phyloP scores from a whole-genome alignment of 495 filamentous ascomycete genomes.

The Opeltia flavorubescens region DNA sequence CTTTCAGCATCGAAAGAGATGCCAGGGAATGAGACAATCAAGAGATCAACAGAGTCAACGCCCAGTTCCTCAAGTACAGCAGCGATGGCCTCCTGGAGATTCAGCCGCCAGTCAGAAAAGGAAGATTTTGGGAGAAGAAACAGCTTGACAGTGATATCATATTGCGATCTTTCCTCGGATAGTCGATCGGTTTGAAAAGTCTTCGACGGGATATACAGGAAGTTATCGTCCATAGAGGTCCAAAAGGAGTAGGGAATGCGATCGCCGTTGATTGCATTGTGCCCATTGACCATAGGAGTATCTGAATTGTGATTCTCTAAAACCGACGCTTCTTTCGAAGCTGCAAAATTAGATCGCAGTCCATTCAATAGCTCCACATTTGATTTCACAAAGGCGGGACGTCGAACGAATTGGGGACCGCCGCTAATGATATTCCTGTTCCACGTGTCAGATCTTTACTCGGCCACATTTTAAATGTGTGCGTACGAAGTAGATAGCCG shows the following conservation, averaged over 20 bases:
- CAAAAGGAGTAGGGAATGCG: slow-evolving; percentile 35
- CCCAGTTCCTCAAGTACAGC: slow-evolving; percentile 67
- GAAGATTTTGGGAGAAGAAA: slow-evolving; percentile 73
- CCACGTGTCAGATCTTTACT: slow-evolving; percentile 11
- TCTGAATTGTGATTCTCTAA: slow-evolving; percentile 13
- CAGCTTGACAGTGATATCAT: slow-evolving; percentile 87
- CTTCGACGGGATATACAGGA: slow-evolving; percentile 63
- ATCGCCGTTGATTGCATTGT: slow-evolving; percentile 14
- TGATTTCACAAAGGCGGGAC: slow-evolving; percentile 57
- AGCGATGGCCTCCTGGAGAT: slow-evolving; percentile 63
- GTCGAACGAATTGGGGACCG: slow-evolving; percentile 67
- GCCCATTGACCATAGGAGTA: slow-evolving; percentile 15
- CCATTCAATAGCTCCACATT: slow-evolving; percentile 80
- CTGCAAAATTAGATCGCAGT: slow-evolving; percentile 65
- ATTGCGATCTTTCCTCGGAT: slow-evolving; percentile 61
- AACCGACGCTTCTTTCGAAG: slow-evolving; percentile 44
- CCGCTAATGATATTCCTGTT: slow-evolving; percentile 72
- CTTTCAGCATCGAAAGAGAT: slow-evolving; percentile 90
- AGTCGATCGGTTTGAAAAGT: slow-evolving; percentile 57
- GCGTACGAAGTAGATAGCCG: slow-evolving; percentile 75
- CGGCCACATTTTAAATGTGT: background rate
- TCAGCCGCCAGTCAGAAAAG: slow-evolving; percentile 40
- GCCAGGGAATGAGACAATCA: slow-evolving; percentile 86
- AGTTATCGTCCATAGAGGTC: slow-evolving; percentile 45
- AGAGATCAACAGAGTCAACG: slow-evolving; percentile 62